Evolutionary conservation across 2,329 filamentous ascomycete genomes (phyloP).

Genomic region (Calonectria naviculata): DNA sequence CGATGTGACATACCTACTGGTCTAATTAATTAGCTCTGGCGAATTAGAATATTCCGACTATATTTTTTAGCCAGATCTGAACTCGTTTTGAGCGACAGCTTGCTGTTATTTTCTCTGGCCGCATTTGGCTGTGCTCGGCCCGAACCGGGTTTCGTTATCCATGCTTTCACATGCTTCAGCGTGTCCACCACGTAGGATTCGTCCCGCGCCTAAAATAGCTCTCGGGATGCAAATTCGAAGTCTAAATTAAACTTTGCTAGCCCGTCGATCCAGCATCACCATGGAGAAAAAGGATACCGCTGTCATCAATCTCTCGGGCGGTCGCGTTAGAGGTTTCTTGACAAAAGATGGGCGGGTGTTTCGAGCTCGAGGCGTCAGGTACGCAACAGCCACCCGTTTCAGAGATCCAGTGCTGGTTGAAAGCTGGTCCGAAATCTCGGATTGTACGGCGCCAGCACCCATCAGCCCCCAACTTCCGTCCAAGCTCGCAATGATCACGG

Average conservation of each 20-base stretch:
- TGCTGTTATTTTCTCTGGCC: too few relatives aligned
- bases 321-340: not conserved
- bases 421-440: not conserved
- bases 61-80: too few relatives aligned
- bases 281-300: not conserved
- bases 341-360: not conserved
- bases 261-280: not conserved
- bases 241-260: not conserved
- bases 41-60: too few relatives aligned
- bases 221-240: not conserved
- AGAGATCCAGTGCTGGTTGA: not conserved
- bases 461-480: not conserved
- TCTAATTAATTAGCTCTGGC: too few relatives aligned
- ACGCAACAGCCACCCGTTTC: not conserved
- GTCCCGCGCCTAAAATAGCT: not conserved
- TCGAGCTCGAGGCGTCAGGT: not conserved
- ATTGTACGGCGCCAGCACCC: not conserved
- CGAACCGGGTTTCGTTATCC: not conserved
- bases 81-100: too few relatives aligned
- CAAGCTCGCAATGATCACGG: not conserved
- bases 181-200: not conserved
- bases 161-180: not conserved
- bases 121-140: not conserved
- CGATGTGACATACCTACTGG: too few relatives aligned
- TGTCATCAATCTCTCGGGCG: not conserved